These are phyloP conservation scores for Ceratocystis cubensis DNA, from an alignment of 2,329 filamentous ascomycete species.

Conservation along the genomic window DNA sequence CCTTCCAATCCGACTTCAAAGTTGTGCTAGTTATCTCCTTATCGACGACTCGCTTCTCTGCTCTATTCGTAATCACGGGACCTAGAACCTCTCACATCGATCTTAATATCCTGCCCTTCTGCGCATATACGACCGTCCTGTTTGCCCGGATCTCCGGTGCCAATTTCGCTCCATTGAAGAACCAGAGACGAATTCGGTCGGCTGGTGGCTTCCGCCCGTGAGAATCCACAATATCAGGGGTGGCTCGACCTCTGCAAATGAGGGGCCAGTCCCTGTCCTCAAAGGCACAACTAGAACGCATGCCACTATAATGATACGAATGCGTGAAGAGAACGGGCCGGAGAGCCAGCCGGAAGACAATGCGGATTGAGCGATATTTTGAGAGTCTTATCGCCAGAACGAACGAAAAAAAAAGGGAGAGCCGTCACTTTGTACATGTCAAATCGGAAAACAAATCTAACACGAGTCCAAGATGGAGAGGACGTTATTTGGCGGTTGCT, in stretches of 20 bases:
- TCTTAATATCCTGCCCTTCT: background rate
- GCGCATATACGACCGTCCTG: background rate
- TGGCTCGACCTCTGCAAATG: background rate
- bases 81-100: too few species aligned
- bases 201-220: background rate
- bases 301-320: background rate
- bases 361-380: background rate
- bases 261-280: background rate
- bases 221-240: constrained; percentile 1
- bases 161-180: background rate
- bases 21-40: background rate
- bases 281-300: background rate
- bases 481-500: background rate
- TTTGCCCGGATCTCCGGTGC: background rate
- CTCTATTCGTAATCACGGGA: background rate
- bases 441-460: constrained; percentile 5
- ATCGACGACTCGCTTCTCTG: background rate
- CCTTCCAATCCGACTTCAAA: too few species aligned
- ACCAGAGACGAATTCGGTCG: background rate
- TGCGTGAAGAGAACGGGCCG: background rate
- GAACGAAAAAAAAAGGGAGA: background rate
- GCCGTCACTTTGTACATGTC: background rate
- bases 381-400: background rate
- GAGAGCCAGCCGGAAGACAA: background rate
- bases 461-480: background rate